These are phyloP conservation scores for Hymenoscyphus linearis DNA, from an alignment of 2,329 filamentous ascomycete species.

Conservation along the genomic window DNA sequence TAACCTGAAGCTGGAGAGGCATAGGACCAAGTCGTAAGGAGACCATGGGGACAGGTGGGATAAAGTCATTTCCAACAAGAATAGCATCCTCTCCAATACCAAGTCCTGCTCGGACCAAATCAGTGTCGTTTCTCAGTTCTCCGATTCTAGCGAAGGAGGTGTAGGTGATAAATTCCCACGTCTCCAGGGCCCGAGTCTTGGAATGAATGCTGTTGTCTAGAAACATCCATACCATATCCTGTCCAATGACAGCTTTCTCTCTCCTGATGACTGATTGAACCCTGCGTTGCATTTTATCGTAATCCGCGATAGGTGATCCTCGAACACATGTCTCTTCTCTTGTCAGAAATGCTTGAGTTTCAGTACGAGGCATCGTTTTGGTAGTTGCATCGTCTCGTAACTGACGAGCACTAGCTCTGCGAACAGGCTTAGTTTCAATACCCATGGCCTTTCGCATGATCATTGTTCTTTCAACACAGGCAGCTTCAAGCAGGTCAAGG, in stretches of 20 bases:
- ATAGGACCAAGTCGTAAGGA: slow-evolving; percentile 27
- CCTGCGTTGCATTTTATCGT: not conserved
- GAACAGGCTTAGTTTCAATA: slow-evolving; percentile 3
- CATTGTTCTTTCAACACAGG: slow-evolving; percentile 20
- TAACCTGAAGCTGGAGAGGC: not conserved
- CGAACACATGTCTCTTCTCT: slow-evolving; percentile 1
- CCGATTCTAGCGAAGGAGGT: slow-evolving; percentile 23
- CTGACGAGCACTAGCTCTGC: slow-evolving; percentile 12
- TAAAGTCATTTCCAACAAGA: slow-evolving; percentile 19
- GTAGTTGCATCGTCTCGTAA: slow-evolving; percentile 16
- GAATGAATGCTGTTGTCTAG: not conserved
- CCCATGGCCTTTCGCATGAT: slow-evolving; percentile 11
- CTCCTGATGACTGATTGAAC: not conserved
- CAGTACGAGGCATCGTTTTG: slow-evolving; percentile 15
- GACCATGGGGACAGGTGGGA: slow-evolving; percentile 25
- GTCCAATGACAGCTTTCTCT: not conserved
- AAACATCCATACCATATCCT: slow-evolving; percentile 1
- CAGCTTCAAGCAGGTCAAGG: slow-evolving; percentile 19
- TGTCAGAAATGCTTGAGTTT: slow-evolving; percentile 17
- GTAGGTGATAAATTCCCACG: slow-evolving; percentile 24
- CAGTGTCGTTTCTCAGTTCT: slow-evolving; percentile 27
- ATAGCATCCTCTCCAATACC: slow-evolving; percentile 15
- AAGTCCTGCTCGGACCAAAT: slow-evolving; percentile 24
- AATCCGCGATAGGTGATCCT: slow-evolving; percentile 1
- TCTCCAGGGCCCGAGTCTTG: slow-evolving; percentile 7